phyloP scores from a whole-genome alignment of 129 eudicot species.

The Pseudognaphalium luteoalbum region DNA sequence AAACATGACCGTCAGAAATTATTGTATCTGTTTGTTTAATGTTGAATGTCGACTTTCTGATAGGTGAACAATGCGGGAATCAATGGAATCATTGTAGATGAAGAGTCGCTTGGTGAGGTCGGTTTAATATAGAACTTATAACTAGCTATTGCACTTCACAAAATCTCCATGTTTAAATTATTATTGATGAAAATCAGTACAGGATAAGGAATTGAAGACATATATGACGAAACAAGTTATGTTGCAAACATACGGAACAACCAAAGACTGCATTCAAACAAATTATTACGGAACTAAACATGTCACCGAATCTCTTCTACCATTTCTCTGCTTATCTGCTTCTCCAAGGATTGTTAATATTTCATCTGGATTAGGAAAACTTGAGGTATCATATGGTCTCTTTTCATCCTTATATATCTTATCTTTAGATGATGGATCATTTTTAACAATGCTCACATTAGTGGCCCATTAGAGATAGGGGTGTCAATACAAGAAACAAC shows the following conservation, averaged over 20 bases:
- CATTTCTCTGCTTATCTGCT: slow-evolving; percentile 23
- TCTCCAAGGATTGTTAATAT: slow-evolving; percentile 30
- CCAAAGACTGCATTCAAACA: slow-evolving; percentile 34
- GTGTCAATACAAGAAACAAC: too few relatives aligned
- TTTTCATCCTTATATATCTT: neutral
- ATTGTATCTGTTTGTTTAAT: neutral
- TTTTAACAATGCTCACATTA: neutral
- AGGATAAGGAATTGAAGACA: slow-evolving; percentile 20
- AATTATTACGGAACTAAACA: slow-evolving; percentile 30
- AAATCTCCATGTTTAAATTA: neutral
- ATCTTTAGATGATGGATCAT: neutral
- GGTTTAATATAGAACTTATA: too few relatives aligned
- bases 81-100: slow-evolving; percentile 23
- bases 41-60: neutral
- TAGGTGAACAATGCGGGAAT: slow-evolving; percentile 33
- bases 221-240: slow-evolving; percentile 25
- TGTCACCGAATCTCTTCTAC: slow-evolving; percentile 29
- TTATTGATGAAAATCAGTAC: neutral
- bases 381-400: slow-evolving; percentile 14
- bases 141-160: neutral
- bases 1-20: too few relatives aligned
- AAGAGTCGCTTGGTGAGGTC: slow-evolving; percentile 17
- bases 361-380: slow-evolving; percentile 23
- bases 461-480: neutral
- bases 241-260: slow-evolving; percentile 33